Evolutionary conservation across 2,329 filamentous ascomycete genomes (phyloP).

Genomic region (Arthrinium phaeospermum): DNA sequence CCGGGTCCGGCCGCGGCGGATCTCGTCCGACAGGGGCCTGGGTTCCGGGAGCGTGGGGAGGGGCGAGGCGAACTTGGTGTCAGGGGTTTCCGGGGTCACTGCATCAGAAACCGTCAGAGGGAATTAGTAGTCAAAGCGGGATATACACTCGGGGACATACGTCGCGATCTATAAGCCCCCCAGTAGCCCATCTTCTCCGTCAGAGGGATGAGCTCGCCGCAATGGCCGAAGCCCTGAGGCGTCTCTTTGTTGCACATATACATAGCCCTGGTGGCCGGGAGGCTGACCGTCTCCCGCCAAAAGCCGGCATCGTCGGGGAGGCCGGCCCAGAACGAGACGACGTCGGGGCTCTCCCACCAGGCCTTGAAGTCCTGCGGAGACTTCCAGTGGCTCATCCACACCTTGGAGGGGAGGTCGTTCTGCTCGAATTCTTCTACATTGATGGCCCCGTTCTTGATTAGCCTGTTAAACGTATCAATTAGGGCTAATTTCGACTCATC

Average conservation of each 20-base stretch:
- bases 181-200: slow-evolving; percentile 5
- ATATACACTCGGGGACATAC: background rate
- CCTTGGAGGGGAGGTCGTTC: slow-evolving; percentile 9
- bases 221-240: slow-evolving; percentile 2
- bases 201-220: slow-evolving; percentile 1
- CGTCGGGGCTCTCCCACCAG: background rate
- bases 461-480: background rate
- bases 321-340: background rate
- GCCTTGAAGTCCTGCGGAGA: slow-evolving; percentile 14
- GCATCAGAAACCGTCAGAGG: background rate
- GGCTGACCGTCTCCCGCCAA: slow-evolving; percentile 14
- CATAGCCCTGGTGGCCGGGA: background rate
- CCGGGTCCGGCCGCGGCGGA: background rate
- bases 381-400: slow-evolving; percentile 7
- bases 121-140: background rate
- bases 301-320: slow-evolving; percentile 6
- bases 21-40: background rate
- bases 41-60: background rate
- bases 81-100: background rate
- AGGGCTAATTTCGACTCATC: background rate
- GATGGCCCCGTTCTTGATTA: background rate
- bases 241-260: background rate
- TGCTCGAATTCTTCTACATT: background rate
- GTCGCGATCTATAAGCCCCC: background rate
- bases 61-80: background rate